phyloP scores from a whole-genome alignment of 768 basidiomycete species.

The Sistotremastrum niveocremeum region DNA sequence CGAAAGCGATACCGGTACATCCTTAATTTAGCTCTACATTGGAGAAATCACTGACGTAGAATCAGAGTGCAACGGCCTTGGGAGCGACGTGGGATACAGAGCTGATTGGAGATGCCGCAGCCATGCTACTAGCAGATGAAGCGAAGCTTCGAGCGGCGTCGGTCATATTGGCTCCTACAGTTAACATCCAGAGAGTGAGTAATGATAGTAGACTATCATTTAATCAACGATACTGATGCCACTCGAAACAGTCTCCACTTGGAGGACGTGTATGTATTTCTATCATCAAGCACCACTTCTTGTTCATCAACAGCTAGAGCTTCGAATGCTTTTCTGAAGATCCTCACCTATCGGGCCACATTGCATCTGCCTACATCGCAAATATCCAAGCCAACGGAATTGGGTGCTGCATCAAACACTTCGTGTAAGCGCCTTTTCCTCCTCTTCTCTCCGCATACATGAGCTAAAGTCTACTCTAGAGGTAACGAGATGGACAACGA shows the following conservation, averaged over 20 bases:
- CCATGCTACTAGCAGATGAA: conserved; percentile 57
- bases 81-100: conserved; percentile 63
- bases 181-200: conserved; percentile 68
- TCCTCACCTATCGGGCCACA: conserved; percentile 55
- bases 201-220: neutral
- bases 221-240: neutral
- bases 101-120: conserved; percentile 48
- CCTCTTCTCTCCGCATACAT: neutral
- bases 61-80: conserved; percentile 52
- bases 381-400: conserved; percentile 66
- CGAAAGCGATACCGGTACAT: conserved; percentile 59
- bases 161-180: conserved; percentile 64
- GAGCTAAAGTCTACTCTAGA: conserved; percentile 45
- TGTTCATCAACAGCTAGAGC: conserved; percentile 32
- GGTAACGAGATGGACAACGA: conserved; percentile 78
- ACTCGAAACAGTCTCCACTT: conserved; percentile 39
- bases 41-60: too few relatives aligned
- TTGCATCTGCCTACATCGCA: conserved; percentile 57
- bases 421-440: conserved; percentile 33
- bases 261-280: conserved; percentile 42
- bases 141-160: conserved; percentile 59
- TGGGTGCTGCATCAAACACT: conserved; percentile 70
- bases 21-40: too few relatives aligned
- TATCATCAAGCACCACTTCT: conserved; percentile 4
- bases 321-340: conserved; percentile 77